Percentiles rank a stretch among this genome's conserved stretches.
phyloP scores from a whole-genome alignment of 2,329 filamentous ascomycete species.

The Nemania sp. region DNA sequence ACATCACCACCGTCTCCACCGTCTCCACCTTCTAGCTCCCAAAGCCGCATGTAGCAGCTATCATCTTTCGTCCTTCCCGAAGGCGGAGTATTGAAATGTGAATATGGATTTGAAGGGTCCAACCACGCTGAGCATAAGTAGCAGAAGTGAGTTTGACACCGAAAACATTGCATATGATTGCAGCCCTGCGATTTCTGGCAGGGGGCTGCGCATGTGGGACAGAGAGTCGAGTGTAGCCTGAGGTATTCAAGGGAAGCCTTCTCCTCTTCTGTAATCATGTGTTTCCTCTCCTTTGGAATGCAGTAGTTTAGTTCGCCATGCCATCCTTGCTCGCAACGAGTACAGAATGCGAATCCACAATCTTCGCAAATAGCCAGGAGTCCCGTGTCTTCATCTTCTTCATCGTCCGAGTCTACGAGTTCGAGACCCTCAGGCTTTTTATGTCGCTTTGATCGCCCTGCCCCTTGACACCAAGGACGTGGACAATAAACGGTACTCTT shows the following conservation, averaged over 20 bases:
- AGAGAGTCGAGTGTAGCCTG: conserved; percentile 78
- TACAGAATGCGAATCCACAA: conserved; percentile 88
- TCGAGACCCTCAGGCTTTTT: conserved; percentile 71
- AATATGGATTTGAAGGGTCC: conserved; percentile 78
- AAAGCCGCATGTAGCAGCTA: conserved; percentile 79
- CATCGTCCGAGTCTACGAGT: conserved; percentile 61
- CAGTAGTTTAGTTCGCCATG: conserved; percentile 83
- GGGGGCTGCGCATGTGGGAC: conserved; percentile 83
- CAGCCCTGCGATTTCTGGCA: conserved; percentile 92
- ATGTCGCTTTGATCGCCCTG: conserved; percentile 76
- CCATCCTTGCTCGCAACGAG: conserved; percentile 74
- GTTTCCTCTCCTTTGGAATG: conserved; percentile 65
- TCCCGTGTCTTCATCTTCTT: conserved; percentile 56
- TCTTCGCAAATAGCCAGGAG: conserved; percentile 85
- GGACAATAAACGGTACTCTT: conserved; percentile 93
- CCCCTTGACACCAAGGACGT: conserved; percentile 87
- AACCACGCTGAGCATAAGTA: conserved; percentile 93
- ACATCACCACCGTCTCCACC: conserved; percentile 59
- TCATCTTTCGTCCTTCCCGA: conserved; percentile 56
- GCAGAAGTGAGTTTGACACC: conserved; percentile 91
- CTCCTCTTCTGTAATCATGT: conserved; percentile 81
- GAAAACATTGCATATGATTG: conserved; percentile 95
- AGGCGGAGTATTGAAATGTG: conserved; percentile 77
- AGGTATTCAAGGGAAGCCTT: conserved; percentile 87
- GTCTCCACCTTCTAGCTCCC: conserved; percentile 87